A percentile compares a stretch with the other conserved stretches of the same genome.
Evolutionary conservation across 1,284 basidiomycete species (phyloP).

Genomic region (Polyporus tsugae): DNA sequence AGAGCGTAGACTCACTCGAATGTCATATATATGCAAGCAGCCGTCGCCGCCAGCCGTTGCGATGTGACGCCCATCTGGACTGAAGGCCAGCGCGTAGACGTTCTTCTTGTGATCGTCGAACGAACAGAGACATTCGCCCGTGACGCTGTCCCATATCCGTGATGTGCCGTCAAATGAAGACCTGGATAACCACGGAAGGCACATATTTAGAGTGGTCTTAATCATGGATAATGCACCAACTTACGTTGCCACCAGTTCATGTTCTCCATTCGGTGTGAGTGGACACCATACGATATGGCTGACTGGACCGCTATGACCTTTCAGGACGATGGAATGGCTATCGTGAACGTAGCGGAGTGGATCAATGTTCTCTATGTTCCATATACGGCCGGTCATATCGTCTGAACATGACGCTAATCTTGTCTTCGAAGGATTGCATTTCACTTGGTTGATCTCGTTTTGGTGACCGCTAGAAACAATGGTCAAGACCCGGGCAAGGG

Average conservation of each 20-base stretch:
- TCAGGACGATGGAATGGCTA: constrained; percentile 55
- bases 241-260: constrained; percentile 76
- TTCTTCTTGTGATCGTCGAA: constrained; percentile 72
- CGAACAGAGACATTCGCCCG: constrained; percentile 73
- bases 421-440: constrained; percentile 70
- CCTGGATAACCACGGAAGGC: constrained; percentile 44
- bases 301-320: constrained; percentile 73
- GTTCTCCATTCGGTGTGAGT: constrained; percentile 48
- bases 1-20: constrained; percentile 45
- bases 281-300: constrained; percentile 81
- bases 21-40: constrained; percentile 63
- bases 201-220: background rate
- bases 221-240: background rate
- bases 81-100: constrained; percentile 74
- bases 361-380: constrained; percentile 61
- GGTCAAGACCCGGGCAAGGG: background rate
- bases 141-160: constrained; percentile 79
- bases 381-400: constrained; percentile 79
- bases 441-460: constrained; percentile 83
- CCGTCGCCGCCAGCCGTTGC: constrained; percentile 71
- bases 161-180: constrained; percentile 81
- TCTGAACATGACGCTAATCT: constrained; percentile 83
- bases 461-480: constrained; percentile 65
- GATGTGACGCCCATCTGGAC: constrained; percentile 67
- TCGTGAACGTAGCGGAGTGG: constrained; percentile 42